phyloP scores from a whole-genome alignment of 106 monocot species.

The Acanthochlamys bracteata region DNA sequence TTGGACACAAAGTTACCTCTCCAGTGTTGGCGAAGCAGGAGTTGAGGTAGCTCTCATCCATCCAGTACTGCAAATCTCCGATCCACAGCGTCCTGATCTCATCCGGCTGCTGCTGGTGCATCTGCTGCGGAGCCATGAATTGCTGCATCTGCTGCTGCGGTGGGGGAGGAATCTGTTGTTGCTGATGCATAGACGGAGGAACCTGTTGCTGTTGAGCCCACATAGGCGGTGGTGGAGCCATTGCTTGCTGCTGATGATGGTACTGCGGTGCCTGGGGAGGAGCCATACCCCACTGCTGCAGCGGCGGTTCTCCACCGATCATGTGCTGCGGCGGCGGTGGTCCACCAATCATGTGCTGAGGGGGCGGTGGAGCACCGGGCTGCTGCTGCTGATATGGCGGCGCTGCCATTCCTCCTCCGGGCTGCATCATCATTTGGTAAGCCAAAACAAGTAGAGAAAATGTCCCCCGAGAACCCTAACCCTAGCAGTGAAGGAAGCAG shows the following conservation, averaged over 20 bases:
- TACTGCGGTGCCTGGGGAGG: constrained; percentile 6
- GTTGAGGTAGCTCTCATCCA: constrained; percentile 65
- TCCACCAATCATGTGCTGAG: constrained; percentile 8
- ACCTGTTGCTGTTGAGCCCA: constrained; percentile 1
- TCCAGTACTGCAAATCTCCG: constrained; percentile 82
- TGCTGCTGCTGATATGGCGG: constrained; percentile 10
- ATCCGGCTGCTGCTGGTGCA: constrained; percentile 4
- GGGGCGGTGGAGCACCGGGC: constrained; percentile 9
- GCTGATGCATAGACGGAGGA: background rate
- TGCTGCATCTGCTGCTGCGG: background rate
- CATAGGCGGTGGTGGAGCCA: background rate
- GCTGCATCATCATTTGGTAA: constrained; percentile 13
- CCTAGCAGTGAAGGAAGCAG: no score
- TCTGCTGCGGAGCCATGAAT: background rate
- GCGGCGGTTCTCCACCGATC: constrained; percentile 1
- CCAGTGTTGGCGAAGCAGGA: constrained; percentile 42
- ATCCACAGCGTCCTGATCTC: constrained; percentile 74
- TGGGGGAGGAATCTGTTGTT: background rate
- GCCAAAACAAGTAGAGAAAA: background rate
- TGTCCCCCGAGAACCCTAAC: background rate
- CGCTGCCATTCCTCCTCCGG: background rate
- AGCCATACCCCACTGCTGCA: constrained; percentile 17
- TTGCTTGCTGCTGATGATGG: background rate
- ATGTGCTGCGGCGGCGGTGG: constrained; percentile 19
- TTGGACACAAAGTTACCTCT: constrained; percentile 25